Evolutionary conservation across 2,329 filamentous ascomycete genomes (phyloP), one percentile per base, ranked within the genome.

Genomic region (Stachybotrys chlorohalonatus): DNA sequence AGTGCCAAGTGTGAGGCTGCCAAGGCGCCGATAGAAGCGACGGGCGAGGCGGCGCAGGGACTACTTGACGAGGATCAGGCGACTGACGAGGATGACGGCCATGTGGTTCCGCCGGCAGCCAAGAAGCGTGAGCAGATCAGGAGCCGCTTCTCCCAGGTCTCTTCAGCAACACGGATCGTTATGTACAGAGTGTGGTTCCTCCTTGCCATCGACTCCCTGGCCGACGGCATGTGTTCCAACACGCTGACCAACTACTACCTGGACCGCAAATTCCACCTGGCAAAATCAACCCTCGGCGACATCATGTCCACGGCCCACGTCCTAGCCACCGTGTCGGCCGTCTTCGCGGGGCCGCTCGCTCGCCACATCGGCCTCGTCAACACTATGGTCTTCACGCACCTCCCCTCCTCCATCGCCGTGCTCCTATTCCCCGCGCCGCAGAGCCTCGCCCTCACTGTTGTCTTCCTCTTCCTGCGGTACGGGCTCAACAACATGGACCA

Each of bases 401-500:
- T 86, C 0, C 85, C 85, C 0, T 86, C 82, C 0, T 85, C 83
- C 0, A 72, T 80, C 0, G 81, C 83, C 0, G 80, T 86, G 0
- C 63, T 84, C 4, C 62, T 85, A 6, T 85, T 87, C 53, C 83
- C 84, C 0, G 63, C 79, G 0, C 80, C 84, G 0, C 69, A 68
- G 6, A 71, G 68, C 2, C 69, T 85, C 1, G 73, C 73, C 46
- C 63, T 81, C 47, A 80, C 82, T 0, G 76, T 82, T 1, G 71
- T 71, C 0, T 70, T 87, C 0, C 69, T 88, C 1, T 73, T 85
- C 31, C 65, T 87, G 17, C 76, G 84, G 6, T 75, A 82, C 3
- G 81, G 81, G 0, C 70, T 87, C 49, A 87, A 87, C 62, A 83
- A 79, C 58, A 86, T 88, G 82, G 85, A 87, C 58, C 84, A 87